A percentile compares a stretch with the other conserved stretches of the same genome.
Conservation (phyloP, 805 yeast species). For the Wickerhamiella galacta region DNA sequence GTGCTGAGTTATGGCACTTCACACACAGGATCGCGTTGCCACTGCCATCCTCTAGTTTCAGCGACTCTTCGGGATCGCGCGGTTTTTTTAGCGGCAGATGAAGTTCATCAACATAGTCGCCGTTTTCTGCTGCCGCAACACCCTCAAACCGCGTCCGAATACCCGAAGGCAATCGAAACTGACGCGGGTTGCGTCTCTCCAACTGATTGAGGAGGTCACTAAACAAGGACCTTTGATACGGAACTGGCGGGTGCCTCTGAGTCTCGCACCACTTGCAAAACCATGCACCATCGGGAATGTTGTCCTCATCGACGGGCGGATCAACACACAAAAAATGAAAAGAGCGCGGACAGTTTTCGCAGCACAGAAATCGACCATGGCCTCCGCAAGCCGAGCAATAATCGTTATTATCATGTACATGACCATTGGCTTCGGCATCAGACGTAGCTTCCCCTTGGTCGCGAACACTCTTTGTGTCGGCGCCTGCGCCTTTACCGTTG, state of each 20-base stretch:
- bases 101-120: slow-evolving; percentile 50
- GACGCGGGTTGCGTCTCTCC: slow-evolving; percentile 45
- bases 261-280: slow-evolving; percentile 60
- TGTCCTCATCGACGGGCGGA: slow-evolving; percentile 67
- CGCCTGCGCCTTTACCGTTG: slow-evolving; percentile 2
- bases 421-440: slow-evolving; percentile 11
- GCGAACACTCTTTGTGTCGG: slow-evolving; percentile 5
- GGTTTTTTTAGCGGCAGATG: slow-evolving; percentile 6
- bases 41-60: slow-evolving; percentile 39
- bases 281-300: slow-evolving; percentile 82
- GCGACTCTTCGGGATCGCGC: slow-evolving; percentile 9
- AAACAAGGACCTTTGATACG: slow-evolving; percentile 28
- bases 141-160: slow-evolving; percentile 59
- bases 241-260: slow-evolving; percentile 25
- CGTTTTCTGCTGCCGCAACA: slow-evolving; percentile 47
- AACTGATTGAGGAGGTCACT: slow-evolving; percentile 42
- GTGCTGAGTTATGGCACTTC: slow-evolving; percentile 57
- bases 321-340: slow-evolving; percentile 85
- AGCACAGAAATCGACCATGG: slow-evolving; percentile 76
- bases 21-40: slow-evolving; percentile 61
- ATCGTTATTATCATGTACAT: slow-evolving; percentile 47
- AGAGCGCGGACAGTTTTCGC: slow-evolving; percentile 83
- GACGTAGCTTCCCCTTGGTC: slow-evolving; percentile 7
- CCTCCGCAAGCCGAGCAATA: slow-evolving; percentile 85
- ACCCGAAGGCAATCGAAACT: slow-evolving; percentile 48